Percentiles rank a stretch among this genome's conserved stretches.
phyloP scores from a whole-genome alignment of 1,284 basidiomycete genomes.

The Retiboletus fuscus region DNA sequence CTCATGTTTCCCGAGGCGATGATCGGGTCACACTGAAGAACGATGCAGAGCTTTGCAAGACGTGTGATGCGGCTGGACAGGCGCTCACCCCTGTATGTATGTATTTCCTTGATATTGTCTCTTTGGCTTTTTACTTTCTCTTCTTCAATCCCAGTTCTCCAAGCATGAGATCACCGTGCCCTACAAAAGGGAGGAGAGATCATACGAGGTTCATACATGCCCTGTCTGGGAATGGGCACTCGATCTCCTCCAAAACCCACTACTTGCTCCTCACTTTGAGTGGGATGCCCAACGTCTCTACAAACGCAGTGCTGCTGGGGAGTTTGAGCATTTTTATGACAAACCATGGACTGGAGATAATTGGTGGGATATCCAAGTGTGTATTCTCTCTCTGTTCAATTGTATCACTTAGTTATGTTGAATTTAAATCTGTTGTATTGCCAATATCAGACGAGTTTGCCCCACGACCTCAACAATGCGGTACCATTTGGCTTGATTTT shows the following conservation, averaged over 20 bases:
- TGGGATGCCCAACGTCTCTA: slow-evolving; percentile 44
- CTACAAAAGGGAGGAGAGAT: too few relatives aligned
- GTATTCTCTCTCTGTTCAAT: background rate
- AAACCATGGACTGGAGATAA: background rate
- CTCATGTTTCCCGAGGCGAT: background rate
- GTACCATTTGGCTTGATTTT: slow-evolving; percentile 3
- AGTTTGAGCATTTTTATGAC: background rate
- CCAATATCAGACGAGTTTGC: background rate
- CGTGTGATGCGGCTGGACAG: background rate
- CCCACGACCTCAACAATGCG: background rate
- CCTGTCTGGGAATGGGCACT: slow-evolving; percentile 25
- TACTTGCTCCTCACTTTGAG: slow-evolving; percentile 35
- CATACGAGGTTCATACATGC: background rate
- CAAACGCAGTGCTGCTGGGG: slow-evolving; percentile 34
- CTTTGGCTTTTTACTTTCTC: too few relatives aligned
- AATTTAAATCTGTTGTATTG: background rate
- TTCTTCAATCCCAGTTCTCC: too few relatives aligned
- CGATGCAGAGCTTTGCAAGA: background rate
- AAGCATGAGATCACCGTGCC: too few relatives aligned
- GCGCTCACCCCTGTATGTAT: slow-evolving; percentile 1
- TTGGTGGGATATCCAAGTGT: slow-evolving; percentile 6
- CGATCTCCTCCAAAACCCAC: slow-evolving; percentile 17
- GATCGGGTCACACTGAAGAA: slow-evolving; percentile 8
- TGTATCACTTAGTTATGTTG: slow-evolving; percentile 9
- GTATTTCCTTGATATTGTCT: background rate